phyloP scores from a whole-genome alignment of 192 early-diverging fungal genomes.

The Tieghemiomyces parasiticus region DNA sequence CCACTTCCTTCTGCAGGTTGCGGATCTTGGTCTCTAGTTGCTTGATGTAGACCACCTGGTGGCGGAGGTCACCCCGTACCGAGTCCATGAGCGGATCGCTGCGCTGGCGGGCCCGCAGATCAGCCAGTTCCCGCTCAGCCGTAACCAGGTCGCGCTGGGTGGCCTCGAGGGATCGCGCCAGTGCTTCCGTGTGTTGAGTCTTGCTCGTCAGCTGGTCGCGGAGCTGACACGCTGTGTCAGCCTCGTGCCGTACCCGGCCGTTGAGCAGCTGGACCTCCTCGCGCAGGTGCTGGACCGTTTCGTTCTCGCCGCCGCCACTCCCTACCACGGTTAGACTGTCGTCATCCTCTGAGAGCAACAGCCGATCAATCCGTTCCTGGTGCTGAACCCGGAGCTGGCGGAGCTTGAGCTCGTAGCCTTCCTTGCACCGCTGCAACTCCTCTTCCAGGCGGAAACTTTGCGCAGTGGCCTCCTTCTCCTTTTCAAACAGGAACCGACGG shows the following conservation, averaged over 20 bases:
- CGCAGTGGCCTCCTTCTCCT: slow-evolving; percentile 25
- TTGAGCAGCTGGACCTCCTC: too few relatives aligned
- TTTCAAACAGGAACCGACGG: slow-evolving; percentile 36
- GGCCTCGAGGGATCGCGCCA: slow-evolving; percentile 1
- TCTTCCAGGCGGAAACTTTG: slow-evolving; percentile 15
- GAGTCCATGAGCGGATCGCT: slow-evolving; percentile 16
- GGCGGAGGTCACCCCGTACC: slow-evolving; percentile 26
- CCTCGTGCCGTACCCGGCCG: too few relatives aligned
- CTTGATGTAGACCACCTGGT: slow-evolving; percentile 37
- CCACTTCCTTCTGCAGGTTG: slow-evolving; percentile 30
- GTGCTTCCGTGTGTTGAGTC: slow-evolving; percentile 7
- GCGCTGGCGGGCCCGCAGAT: slow-evolving; percentile 9
- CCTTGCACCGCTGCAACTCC: slow-evolving; percentile 9
- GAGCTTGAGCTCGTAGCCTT: neutral
- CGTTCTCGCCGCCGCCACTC: slow-evolving; percentile 8
- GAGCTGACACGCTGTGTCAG: too few relatives aligned
- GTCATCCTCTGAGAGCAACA: too few relatives aligned
- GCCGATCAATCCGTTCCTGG: too few relatives aligned
- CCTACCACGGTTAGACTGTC: too few relatives aligned
- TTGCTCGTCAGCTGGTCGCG: slow-evolving; percentile 13
- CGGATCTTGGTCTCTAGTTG: slow-evolving; percentile 38
- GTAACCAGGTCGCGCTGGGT: too few relatives aligned
- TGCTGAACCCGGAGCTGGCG: neutral
- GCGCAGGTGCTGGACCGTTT: slow-evolving; percentile 2
- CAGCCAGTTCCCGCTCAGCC: slow-evolving; percentile 19